Base-by-base conservation (phyloP, 2,329 filamentous ascomycete species). In the Pseudocercospora musae region DNA sequence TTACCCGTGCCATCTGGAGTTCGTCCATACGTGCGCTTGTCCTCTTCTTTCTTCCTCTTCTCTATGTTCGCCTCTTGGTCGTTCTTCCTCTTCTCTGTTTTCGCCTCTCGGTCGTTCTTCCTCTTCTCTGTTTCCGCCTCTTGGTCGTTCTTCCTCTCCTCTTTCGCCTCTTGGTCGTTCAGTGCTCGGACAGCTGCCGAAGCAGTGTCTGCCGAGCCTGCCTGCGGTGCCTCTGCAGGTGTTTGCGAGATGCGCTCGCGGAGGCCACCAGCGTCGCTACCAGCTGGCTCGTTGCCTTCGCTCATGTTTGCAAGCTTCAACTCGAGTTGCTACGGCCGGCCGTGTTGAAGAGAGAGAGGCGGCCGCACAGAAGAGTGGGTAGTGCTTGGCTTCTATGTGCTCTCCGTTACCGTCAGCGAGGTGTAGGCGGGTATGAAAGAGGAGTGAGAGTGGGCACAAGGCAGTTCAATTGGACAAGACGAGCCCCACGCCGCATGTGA, bases 1-100 rank as follows among this genome's bases (percentile, higher is more conserved):
- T 78, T 84, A 97, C 94, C 87, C 78, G 86, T 96, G 72, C 94
- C 94, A 78, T 93, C 90, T 29, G 91, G 91, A 13, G 94, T 97
- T 68, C 93, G 88, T 60, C 94, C 94, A 81, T 90, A 96, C 0
- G 92, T 96, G 81, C 91, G 94, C 75, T 87, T 87, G 65, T 84
- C 78, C 65, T 84, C 82, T 64, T 81, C 79, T 66, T 78, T 71
- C n/a, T n/a, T n/a, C 65, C 81, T 80, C 68, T 79, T 75, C 3
- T 74, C 70, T 59, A n/a, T n/a, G n/a, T 76, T 77, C 58, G 80
- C 78, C 70, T 82, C 80, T 62, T 78, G 70, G 63, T 82, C 78
- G 64, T 84, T 84, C 67, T n/a, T n/a, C 65, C 81, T 80, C 68
- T 79, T 75, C 3, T 74, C 70, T n/a, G n/a, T n/a, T 59, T 76